Conservation (phyloP, 2,329 filamentous ascomycete genomes). For the Aspergillus ochraceus region DNA sequence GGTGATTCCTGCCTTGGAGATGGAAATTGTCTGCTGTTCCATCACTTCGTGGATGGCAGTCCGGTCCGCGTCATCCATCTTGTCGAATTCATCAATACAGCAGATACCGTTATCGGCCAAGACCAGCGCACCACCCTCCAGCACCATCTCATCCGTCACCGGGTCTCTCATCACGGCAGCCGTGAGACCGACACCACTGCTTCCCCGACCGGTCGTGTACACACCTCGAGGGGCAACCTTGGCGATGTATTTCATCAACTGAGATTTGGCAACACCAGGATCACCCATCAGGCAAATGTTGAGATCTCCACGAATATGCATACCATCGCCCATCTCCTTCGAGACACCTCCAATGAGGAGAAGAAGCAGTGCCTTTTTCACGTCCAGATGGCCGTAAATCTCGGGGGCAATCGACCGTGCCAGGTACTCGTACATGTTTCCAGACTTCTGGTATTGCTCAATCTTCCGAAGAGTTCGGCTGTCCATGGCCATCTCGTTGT, state of each 20-base stretch:
- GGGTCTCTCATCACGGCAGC: conserved; percentile 80
- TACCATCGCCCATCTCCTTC: conserved; percentile 95
- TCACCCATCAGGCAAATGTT: conserved; percentile 99
- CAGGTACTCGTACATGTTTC: conserved; percentile 92
- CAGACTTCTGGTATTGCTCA: conserved; percentile 77
- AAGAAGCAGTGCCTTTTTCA: conserved; percentile 96
- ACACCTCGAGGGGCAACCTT: conserved; percentile 94
- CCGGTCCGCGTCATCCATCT: conserved; percentile 77
- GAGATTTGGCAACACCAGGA: conserved; percentile 98
- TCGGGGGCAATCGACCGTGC: conserved; percentile 96
- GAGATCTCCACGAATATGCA: conserved; percentile 98
- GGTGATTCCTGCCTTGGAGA: conserved; percentile 90
- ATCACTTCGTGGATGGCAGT: conserved; percentile 85
- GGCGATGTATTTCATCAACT: conserved; percentile 96
- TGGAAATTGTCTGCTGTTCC: conserved; percentile 83
- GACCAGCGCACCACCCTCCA: conserved; percentile 77
- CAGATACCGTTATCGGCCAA: conserved; percentile 79
- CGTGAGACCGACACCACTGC: conserved; percentile 77
- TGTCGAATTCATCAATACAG: conserved; percentile 84
- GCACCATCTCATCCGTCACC: conserved; percentile 74
- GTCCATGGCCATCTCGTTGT: conserved; percentile 87
- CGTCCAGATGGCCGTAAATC: conserved; percentile 93
- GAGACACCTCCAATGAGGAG: conserved; percentile 93
- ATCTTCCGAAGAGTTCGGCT: conserved; percentile 78
- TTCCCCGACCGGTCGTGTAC: conserved; percentile 79